Conservation (phyloP, 2,329 filamentous ascomycete genomes). For the Colletotrichum coccodes region DNA sequence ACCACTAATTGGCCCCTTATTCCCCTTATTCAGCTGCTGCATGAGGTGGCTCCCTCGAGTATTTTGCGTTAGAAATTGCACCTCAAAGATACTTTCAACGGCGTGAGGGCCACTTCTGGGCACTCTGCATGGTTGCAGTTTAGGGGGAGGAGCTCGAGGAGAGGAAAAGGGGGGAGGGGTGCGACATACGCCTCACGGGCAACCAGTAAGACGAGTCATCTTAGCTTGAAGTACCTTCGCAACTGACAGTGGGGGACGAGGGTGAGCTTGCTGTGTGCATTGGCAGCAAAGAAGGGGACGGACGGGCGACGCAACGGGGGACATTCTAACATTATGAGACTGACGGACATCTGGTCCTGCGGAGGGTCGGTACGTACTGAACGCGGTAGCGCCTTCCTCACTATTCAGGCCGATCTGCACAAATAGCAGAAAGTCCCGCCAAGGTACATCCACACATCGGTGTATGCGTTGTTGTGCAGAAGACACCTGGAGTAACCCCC, state of each 20-base stretch:
- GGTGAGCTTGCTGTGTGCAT: constrained; percentile 16
- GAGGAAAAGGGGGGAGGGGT: constrained; percentile 4
- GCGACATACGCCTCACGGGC: background rate
- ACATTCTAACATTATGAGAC: background rate
- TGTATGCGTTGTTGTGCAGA: background rate
- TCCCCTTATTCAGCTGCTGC: constrained; percentile 5
- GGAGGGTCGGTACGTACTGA: constrained; percentile 6
- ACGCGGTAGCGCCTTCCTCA: constrained; percentile 15
- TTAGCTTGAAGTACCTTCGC: constrained; percentile 6
- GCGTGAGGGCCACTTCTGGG: constrained; percentile 26
- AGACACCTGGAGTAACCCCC: background rate
- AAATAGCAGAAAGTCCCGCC: constrained; percentile 16
- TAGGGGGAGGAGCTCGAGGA: background rate
- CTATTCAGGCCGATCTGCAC: constrained; percentile 25
- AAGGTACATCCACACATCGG: constrained; percentile 12
- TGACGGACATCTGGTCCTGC: background rate
- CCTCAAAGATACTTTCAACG: constrained; percentile 31
- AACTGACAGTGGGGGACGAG: constrained; percentile 20
- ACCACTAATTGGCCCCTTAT: constrained; percentile 17
- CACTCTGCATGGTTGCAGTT: constrained; percentile 21
- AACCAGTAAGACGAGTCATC: constrained; percentile 29
- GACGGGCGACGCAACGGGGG: background rate
- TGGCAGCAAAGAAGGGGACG: background rate
- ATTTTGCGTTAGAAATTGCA: constrained; percentile 22
- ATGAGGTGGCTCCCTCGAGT: constrained; percentile 17